Percentiles rank a stretch among this genome's conserved stretches.
Evolutionary conservation across 73 alveolate genomes (phyloP).

Genomic region (Paramecium bursaria): DNA sequence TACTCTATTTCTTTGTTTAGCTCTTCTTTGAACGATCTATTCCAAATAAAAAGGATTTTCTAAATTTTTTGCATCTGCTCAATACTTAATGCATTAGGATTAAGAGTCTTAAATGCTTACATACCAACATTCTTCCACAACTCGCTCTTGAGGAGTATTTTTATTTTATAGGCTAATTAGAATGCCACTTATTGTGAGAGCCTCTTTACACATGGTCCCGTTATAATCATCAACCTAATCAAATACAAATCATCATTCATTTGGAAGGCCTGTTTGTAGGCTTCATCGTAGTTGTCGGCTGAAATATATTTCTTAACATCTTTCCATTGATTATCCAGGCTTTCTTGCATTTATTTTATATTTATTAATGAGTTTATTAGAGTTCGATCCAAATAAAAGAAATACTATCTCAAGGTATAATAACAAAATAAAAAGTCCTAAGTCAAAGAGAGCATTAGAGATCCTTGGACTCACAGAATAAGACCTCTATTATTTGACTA

Average conservation of each 20-base stretch:
- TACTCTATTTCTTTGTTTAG: too few relatives aligned
- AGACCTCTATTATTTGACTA: conserved; percentile 48
- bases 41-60: too few relatives aligned
- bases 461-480: conserved; percentile 1
- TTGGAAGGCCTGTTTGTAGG: conserved; percentile 24
- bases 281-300: conserved; percentile 13
- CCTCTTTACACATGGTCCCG: conserved; percentile 49
- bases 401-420: conserved; percentile 18
- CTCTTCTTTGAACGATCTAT: too few relatives aligned
- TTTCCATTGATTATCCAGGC: conserved; percentile 11
- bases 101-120: too few relatives aligned
- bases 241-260: conserved; percentile 46
- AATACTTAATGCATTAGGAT: too few relatives aligned
- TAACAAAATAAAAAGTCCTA: conserved; percentile 1
- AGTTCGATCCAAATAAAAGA: conserved; percentile 48
- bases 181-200: conserved; percentile 18
- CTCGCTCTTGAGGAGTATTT: conserved; percentile 12
- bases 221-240: conserved; percentile 34
- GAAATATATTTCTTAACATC: conserved; percentile 1
- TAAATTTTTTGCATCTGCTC: too few relatives aligned
- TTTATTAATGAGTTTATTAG: conserved; percentile 48
- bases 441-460: conserved; percentile 36
- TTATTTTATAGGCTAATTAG: conserved; percentile 8
- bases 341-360: neutral
- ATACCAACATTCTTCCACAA: conserved; percentile 53